Evolutionary conservation across 2,329 filamentous ascomycete species (phyloP), one percentile per base, ranked within the genome.

Genomic region (Pseudogymnoascus sp.): DNA sequence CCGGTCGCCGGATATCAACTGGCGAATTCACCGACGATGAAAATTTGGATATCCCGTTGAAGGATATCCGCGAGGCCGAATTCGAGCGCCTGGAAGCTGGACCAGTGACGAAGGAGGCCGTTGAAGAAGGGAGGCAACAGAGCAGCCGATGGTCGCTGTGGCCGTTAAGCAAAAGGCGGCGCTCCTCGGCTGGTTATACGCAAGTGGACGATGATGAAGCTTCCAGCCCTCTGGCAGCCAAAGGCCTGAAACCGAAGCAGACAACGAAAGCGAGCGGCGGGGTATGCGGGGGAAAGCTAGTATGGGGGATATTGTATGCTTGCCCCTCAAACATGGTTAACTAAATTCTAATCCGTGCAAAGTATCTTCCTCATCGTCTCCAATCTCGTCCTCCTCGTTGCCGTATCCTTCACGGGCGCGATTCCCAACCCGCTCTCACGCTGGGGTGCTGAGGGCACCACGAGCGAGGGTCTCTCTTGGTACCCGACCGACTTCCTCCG

Each of bases 401-500:
- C 66, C 50, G 72, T 68, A 18, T 60, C 74, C 43, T 70, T 72
- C 65, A 68, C 68, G 58, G 61, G 65, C 20, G 66, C 68, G 22
- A 63, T 68, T 2, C 67, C 73, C 36, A 69, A 71, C 47, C 67
- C 67, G 9, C 70, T 74, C 8, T 63, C 65, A 9, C 68, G 70
- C 63, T 78, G 75, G 75, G 75, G 75, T 12, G 63, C 64, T 25
- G 64, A 71, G 0, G 74, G 75, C 20, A 73, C 71, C 6, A 72
- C 69, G 62, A 69, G 73, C 47, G 72, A 78, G 60, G 74, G 71
- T 2, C 66, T 79, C 14, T 67, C 74, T 1, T 78, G 75, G 72
- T 79, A 79, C 62, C 78, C 80, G 0, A 76, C 79, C 2, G 78
- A 81, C 61, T 81, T 83, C 62, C 77, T 81, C 7, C 75, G 77